Evolutionary conservation across 1,284 basidiomycete species (phyloP).

Genomic region (Leucoagaricus sp.): DNA sequence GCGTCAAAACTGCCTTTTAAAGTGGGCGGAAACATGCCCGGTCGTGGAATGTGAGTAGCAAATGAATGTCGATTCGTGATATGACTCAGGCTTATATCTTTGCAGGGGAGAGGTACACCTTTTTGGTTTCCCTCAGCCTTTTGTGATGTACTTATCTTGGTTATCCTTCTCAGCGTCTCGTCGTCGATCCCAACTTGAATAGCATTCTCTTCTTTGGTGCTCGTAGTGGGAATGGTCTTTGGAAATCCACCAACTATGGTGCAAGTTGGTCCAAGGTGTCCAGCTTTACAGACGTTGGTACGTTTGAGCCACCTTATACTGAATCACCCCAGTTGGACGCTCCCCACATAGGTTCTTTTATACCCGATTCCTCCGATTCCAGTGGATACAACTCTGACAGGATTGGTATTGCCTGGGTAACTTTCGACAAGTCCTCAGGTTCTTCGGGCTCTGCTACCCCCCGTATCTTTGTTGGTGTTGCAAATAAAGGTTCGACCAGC

Average conservation of each 20-base stretch:
- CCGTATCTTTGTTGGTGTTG: constrained; percentile 69
- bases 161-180: constrained; percentile 48
- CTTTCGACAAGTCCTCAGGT: constrained; percentile 62
- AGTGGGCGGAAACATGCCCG: constrained; percentile 69
- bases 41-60: constrained; percentile 48
- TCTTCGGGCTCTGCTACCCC: constrained; percentile 52
- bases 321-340: too few relatives aligned
- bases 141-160: neutral
- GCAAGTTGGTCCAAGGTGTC: constrained; percentile 58
- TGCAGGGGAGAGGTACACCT: constrained; percentile 38
- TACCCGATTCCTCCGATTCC: constrained; percentile 55
- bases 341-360: constrained; percentile 46
- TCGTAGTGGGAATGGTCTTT: constrained; percentile 61
- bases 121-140: neutral
- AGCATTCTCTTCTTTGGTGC: constrained; percentile 63
- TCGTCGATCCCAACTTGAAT: constrained; percentile 63
- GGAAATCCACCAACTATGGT: constrained; percentile 62
- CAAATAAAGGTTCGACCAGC: constrained; percentile 52
- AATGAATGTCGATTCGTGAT: neutral
- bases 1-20: constrained; percentile 59
- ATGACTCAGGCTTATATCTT: constrained; percentile 9
- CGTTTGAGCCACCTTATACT: constrained; percentile 9
- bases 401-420: constrained; percentile 64
- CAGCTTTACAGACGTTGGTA: constrained; percentile 55
- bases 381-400: constrained; percentile 57